Base-by-base conservation (phyloP, 129 eudicot species). In the Tagetes patula region DNA sequence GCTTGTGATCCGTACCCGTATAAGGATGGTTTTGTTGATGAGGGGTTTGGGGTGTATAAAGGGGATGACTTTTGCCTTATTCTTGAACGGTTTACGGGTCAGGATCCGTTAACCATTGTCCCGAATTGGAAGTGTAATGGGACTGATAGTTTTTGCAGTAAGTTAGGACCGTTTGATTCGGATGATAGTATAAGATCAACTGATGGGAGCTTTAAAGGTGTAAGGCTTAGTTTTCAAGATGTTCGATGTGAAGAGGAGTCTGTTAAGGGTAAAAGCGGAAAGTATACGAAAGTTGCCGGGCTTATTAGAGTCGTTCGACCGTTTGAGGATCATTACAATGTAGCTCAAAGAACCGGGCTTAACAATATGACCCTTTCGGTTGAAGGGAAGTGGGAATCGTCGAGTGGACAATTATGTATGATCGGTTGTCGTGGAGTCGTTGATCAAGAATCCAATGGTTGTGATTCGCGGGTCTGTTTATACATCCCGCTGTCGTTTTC, bases 371-470 rank as follows among this genome's bases (percentile, higher is more conserved):
- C 96, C 33, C 93, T 95, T 80, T 80, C 83, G 31, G 96, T 86
- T 27, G 99, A 95, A 80, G 99, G 99, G 66, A 83, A 81, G 27
- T 95, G 99, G 99, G 87, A 85, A 42, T 75, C 96, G 64, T 95
- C 97, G 1, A 82, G 85, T 34, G 99, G 99, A 56, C 99, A 90
- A 76, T 86, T 95, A 65, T 95, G 99, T 82, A 95, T 95, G 99
- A 75, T 88, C 20, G 99, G 89, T 63, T 95, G 99, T 72, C 87
- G 73, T 61, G 96, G 89, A 5, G 27, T 58, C 13, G 74, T 61
- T 11, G 79, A 81, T 76, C 65, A 41, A 45, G 78, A 75, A 52
- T 69, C 59, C 63, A 72, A 43, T 58, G 71, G 73, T 8, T 95
- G 99, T 77, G 84, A 84, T 85, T 81, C 97, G 20, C 89, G 95